phyloP scores from a whole-genome alignment of 1,139 yeast species.

The Lodderomyces oxycetoniae region DNA sequence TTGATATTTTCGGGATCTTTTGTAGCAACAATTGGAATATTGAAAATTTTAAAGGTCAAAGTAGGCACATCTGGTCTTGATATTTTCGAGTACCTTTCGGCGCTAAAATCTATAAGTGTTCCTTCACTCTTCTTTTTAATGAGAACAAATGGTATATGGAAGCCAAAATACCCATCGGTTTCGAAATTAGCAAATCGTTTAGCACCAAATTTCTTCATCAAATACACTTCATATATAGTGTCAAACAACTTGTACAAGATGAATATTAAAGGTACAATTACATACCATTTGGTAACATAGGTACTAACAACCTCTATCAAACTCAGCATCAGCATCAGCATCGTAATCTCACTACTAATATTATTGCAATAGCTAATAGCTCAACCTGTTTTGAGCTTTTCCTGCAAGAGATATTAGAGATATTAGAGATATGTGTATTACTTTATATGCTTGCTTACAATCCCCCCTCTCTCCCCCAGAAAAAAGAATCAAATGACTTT shows the following conservation, averaged over 20 bases:
- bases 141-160: slow-evolving; percentile 16
- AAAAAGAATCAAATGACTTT: no score
- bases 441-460: no score
- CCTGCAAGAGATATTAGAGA: no score
- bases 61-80: slow-evolving; percentile 15
- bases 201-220: slow-evolving; percentile 19
- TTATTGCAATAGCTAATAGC: no score
- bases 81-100: slow-evolving; percentile 14
- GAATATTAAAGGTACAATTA: slow-evolving; percentile 8
- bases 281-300: slow-evolving; percentile 13
- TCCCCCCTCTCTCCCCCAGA: no score
- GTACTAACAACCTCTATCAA: no score
- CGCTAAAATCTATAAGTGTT: slow-evolving; percentile 19
- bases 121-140: slow-evolving; percentile 22
- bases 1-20: slow-evolving; percentile 38
- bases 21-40: slow-evolving; percentile 22
- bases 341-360: no score
- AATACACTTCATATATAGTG: slow-evolving; percentile 6
- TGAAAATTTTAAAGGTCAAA: slow-evolving; percentile 18
- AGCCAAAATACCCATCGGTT: slow-evolving; percentile 22
- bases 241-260: slow-evolving; percentile 9
- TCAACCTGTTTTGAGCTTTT: no score
- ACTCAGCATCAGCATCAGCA: no score
- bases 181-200: slow-evolving; percentile 12
- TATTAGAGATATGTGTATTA: no score